Conservation (phyloP, 805 yeast species). For the Starmerella khaoyaiensis region DNA sequence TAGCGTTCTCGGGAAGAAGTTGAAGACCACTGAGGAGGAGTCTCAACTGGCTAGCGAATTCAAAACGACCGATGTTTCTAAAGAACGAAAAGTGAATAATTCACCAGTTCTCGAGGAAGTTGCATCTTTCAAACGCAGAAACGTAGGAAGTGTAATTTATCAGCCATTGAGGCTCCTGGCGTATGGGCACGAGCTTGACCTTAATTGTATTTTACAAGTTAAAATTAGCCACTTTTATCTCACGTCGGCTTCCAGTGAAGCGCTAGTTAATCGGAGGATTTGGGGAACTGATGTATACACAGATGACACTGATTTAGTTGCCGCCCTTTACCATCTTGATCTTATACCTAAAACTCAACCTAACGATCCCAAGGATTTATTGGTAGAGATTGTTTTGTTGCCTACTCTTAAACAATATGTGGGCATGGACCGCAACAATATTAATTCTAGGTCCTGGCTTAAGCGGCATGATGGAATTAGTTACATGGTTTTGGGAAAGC, state of each 20-base stretch:
- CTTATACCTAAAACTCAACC: conserved; percentile 28
- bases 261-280: conserved; percentile 36
- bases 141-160: conserved; percentile 47
- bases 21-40: not conserved
- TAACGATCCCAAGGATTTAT: conserved; percentile 35
- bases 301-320: conserved; percentile 78
- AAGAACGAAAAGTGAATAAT: conserved; percentile 27
- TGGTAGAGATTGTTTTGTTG: conserved; percentile 47
- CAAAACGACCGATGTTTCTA: too few relatives aligned
- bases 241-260: conserved; percentile 22
- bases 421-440: conserved; percentile 54
- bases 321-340: conserved; percentile 66
- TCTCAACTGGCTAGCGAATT: too few relatives aligned
- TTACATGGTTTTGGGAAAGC: conserved; percentile 35
- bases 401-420: conserved; percentile 55
- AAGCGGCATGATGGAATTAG: conserved; percentile 70
- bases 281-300: conserved; percentile 95
- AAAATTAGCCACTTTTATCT: conserved; percentile 40
- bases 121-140: conserved; percentile 33
- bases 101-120: conserved; percentile 33
- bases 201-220: conserved; percentile 38
- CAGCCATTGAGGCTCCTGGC: conserved; percentile 20
- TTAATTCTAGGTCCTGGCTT: conserved; percentile 66
- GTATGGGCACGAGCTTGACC: conserved; percentile 24
- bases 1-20: not conserved